Conservation (phyloP, 2,329 filamentous ascomycete species). For the Lasiodiplodia theobromae region DNA sequence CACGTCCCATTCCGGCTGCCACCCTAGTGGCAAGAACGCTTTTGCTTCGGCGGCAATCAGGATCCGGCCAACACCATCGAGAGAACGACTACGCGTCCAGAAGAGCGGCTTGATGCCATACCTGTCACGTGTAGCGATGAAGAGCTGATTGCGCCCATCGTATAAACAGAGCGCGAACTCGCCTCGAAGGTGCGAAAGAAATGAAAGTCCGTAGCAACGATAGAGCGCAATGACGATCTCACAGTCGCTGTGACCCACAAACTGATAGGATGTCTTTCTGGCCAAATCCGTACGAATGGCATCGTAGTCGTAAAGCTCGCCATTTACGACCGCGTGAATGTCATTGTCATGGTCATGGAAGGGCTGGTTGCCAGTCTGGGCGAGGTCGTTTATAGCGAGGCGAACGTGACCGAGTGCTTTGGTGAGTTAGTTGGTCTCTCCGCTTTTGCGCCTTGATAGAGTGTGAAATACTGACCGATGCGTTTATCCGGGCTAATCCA, state of each 20-base stretch:
- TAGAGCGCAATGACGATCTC: conserved; percentile 64
- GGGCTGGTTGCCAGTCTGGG: conserved; percentile 37
- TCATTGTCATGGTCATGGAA: conserved; percentile 34
- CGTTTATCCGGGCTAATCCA: conserved; percentile 55
- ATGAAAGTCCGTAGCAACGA: conserved; percentile 53
- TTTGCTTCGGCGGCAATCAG: conserved; percentile 63
- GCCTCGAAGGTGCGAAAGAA: conserved; percentile 57
- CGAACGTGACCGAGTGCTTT: conserved; percentile 39
- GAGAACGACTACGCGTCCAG: conserved; percentile 47
- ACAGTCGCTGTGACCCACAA: conserved; percentile 57
- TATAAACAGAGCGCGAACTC: conserved; percentile 64
- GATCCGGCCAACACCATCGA: conserved; percentile 45
- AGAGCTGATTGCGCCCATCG: conserved; percentile 49
- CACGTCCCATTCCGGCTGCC: conserved; percentile 63
- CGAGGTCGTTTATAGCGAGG: conserved; percentile 39
- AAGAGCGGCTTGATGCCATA: conserved; percentile 66
- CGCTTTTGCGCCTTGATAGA: background rate
- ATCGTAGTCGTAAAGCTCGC: conserved; percentile 65
- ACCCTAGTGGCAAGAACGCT: conserved; percentile 59
- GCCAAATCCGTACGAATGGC: conserved; percentile 40
- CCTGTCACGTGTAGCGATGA: conserved; percentile 61
- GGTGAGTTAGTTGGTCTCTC: too few relatives aligned
- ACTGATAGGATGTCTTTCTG: conserved; percentile 47
- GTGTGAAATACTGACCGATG: conserved; percentile 45
- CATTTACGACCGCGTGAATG: conserved; percentile 66